These are phyloP conservation scores for Tetrastigma voinierianum DNA, from an alignment of 164 flowering plant species.

Conservation along the genomic window DNA sequence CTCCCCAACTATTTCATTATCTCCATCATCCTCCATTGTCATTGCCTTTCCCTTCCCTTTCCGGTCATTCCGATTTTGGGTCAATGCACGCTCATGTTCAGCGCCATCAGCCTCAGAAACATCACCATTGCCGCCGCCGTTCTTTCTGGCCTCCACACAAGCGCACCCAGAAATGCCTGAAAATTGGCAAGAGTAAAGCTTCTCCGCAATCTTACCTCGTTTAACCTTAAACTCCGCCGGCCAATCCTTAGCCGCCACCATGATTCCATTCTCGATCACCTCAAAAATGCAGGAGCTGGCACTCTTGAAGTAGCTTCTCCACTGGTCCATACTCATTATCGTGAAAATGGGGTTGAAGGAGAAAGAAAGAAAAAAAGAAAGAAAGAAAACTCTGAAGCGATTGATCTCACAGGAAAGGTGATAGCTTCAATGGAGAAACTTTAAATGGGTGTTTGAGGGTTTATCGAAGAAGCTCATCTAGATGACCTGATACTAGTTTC, in stretches of 20 bases:
- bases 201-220: constrained; percentile 37
- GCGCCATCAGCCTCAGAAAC: not conserved
- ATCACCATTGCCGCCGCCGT: not conserved
- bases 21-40: not conserved
- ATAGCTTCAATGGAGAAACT: no score
- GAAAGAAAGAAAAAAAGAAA: no score
- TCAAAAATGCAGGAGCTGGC: constrained; percentile 31
- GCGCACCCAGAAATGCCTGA: constrained; percentile 29
- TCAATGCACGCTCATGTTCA: no score
- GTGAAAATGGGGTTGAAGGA: no score
- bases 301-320: constrained; percentile 34
- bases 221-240: constrained; percentile 31
- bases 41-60: not conserved
- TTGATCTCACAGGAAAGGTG: no score
- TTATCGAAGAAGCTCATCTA: no score
- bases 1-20: not conserved
- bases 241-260: constrained; percentile 35
- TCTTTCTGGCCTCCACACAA: constrained; percentile 14
- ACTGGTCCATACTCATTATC: constrained; percentile 19
- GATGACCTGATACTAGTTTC: no score
- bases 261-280: constrained; percentile 33
- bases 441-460: no score
- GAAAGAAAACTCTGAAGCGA: no score
- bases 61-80: not conserved
- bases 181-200: constrained; percentile 24